phyloP scores from a whole-genome alignment of 2,329 filamentous ascomycete genomes.

The Monosporascus ibericus region DNA sequence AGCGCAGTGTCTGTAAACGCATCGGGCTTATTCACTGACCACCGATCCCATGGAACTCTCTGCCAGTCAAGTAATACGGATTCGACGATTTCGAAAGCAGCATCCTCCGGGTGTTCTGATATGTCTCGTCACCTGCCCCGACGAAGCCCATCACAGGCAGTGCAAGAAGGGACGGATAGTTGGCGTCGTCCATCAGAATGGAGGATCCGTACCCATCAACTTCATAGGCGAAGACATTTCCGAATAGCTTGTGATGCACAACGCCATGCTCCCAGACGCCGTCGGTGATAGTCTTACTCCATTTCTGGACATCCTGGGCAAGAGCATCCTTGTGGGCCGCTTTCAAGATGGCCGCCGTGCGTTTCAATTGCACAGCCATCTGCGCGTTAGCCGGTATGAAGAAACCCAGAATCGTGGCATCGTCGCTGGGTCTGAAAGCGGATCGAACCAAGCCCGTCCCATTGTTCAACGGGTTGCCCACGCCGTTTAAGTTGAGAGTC shows the following conservation, averaged over 20 bases:
- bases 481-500: conserved; percentile 73
- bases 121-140: conserved; percentile 57
- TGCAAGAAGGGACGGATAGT: conserved; percentile 74
- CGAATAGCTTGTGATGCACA: conserved; percentile 66
- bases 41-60: conserved; percentile 79
- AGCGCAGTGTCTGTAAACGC: conserved; percentile 6
- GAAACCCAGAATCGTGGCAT: conserved; percentile 89
- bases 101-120: conserved; percentile 79
- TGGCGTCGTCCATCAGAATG: conserved; percentile 86
- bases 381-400: conserved; percentile 95
- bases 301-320: conserved; percentile 49
- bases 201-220: conserved; percentile 80
- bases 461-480: conserved; percentile 84
- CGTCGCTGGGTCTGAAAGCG: conserved; percentile 90
- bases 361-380: conserved; percentile 84
- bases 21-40: conserved; percentile 43
- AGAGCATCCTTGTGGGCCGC: conserved; percentile 49
- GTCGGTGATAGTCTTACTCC: conserved; percentile 58
- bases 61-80: conserved; percentile 79
- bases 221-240: conserved; percentile 79
- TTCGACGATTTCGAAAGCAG: conserved; percentile 71
- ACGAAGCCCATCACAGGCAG: conserved; percentile 76
- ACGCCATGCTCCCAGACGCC: conserved; percentile 84
- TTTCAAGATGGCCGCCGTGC: conserved; percentile 64
- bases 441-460: conserved; percentile 83